Base-by-base conservation (phyloP, 2,329 filamentous ascomycete genomes). In the Aureobasidium melanogenum region DNA sequence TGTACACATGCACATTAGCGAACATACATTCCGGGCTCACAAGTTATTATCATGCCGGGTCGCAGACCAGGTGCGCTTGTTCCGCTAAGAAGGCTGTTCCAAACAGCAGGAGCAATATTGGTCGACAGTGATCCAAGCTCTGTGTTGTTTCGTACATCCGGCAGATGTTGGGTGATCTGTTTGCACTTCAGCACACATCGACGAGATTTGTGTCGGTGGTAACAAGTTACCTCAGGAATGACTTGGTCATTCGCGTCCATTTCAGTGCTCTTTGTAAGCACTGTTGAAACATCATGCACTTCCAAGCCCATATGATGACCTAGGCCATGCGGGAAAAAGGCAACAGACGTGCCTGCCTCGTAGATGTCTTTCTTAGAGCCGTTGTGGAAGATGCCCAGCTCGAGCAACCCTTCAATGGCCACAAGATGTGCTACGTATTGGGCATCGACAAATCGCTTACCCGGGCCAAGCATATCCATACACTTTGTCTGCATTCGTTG, bases 291-390 rank as follows among this genome's bases (percentile, higher is more conserved):
- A 66, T 97, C 92, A 72, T 97, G 92, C 1, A 91, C 95, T 72
- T 97, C 92, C 82, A 97, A 87, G 64, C 92, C 92, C 10, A 97
- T 79, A 72, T 96, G 93, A 74, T 97, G 92, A 0, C 92, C 92
- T 0, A 97, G 77, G 0, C 92, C 92, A 72, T 97, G 92, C 1
- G 92, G 92, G 70, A 96, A 89, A 78, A 97, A 97, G 1, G 91
- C 92, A 26, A 88, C 85, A 69, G 88, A 93, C n/a, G 91, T 89
- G 60, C 91, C 82, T 46, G 84, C 84, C 66, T 85, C 82, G 63
- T 95, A 83, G 26, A 97, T 88, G 67, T 91, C 91, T 19, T 19
- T 52, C 19, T 44, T 62, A 10, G 77, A 77, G 8, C 84, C 86
- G 60, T 87, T 86, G 47, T 80, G 79, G 8, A 96, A 74, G 44